phyloP scores from a whole-genome alignment of 306 rosid genomes.

The Glycine tomentella region DNA sequence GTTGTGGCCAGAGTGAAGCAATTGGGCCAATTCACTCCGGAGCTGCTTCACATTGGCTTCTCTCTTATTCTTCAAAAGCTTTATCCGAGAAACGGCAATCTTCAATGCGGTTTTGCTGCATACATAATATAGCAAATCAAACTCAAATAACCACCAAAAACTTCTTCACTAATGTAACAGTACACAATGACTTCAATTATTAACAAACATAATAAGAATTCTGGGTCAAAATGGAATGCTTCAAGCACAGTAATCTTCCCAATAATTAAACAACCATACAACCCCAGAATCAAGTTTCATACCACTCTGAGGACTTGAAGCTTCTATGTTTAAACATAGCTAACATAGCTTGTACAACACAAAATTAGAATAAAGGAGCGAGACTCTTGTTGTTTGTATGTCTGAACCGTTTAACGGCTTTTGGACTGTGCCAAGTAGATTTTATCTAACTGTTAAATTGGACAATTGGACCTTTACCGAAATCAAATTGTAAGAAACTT shows the following conservation, averaged over 20 bases:
- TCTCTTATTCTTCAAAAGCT: constrained; percentile 76
- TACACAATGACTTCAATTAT: neutral
- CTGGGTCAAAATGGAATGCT: neutral
- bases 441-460: neutral
- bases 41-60: constrained; percentile 59
- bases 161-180: constrained; percentile 37
- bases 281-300: neutral
- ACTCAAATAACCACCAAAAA: constrained; percentile 34
- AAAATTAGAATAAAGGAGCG: neutral
- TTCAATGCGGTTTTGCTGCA: constrained; percentile 73
- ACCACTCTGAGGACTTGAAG: constrained; percentile 51
- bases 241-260: too few relatives aligned
- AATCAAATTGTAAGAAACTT: neutral
- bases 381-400: neutral
- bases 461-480: neutral
- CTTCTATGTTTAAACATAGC: constrained; percentile 41
- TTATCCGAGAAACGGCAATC: constrained; percentile 65
- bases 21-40: constrained; percentile 66
- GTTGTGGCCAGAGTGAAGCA: constrained; percentile 67
- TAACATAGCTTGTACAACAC: constrained; percentile 34
- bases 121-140: neutral
- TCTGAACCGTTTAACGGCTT: neutral
- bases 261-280: neutral
- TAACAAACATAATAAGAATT: neutral
- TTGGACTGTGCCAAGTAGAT: neutral